Evolutionary conservation across 768 basidiomycete genomes (phyloP).

Genomic region (Mycena capillaripes): DNA sequence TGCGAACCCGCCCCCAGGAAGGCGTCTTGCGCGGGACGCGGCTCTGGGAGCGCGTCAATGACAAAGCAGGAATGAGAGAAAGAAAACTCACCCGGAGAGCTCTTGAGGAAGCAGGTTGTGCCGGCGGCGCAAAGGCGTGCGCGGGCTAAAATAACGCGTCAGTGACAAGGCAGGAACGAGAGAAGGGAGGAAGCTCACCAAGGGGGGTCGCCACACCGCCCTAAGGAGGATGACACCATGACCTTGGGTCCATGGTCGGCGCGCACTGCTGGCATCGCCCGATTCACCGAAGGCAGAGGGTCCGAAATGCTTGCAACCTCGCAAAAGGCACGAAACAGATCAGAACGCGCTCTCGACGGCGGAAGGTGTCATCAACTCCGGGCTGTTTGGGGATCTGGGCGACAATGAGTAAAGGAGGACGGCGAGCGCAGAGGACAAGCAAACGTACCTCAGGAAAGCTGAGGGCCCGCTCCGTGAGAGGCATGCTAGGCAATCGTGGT

Average conservation of each 20-base stretch:
- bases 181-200: neutral
- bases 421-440: neutral
- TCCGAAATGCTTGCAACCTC: conserved; percentile 6
- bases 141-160: neutral
- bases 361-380: neutral
- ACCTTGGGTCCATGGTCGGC: neutral
- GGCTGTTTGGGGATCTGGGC: neutral
- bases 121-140: neutral
- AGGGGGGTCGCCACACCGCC: neutral
- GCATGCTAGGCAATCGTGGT: neutral
- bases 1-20: conserved; percentile 9
- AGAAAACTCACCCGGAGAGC: neutral
- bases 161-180: neutral
- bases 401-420: neutral
- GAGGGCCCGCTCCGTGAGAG: neutral
- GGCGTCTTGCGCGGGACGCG: neutral
- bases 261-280: conserved; percentile 3
- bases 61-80: neutral
- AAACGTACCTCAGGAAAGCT: neutral
- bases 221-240: neutral
- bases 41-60: neutral
- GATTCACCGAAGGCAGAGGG: conserved; percentile 3
- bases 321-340: neutral
- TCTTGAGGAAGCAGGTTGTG: neutral
- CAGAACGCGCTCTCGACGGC: neutral